phyloP scores from a whole-genome alignment of 2,329 filamentous ascomycete species.

The Pseudocercospora cruenta region DNA sequence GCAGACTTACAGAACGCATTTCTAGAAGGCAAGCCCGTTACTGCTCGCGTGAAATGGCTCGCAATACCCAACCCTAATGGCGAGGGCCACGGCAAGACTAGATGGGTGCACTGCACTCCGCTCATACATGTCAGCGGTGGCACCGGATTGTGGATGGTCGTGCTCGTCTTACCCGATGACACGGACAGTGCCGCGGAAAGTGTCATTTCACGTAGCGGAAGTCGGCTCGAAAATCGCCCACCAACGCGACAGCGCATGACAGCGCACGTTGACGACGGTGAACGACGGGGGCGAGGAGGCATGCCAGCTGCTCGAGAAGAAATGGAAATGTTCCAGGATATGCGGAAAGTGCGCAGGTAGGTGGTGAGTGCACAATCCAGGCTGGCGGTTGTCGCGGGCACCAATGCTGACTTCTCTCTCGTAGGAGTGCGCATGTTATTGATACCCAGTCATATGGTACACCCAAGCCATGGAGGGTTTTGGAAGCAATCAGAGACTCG shows the following conservation, averaged over 20 bases:
- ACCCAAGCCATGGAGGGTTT: neutral
- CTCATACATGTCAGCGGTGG: conserved; percentile 66
- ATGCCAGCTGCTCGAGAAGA: neutral
- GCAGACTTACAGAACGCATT: conserved; percentile 62
- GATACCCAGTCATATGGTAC: neutral
- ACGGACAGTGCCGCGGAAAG: neutral
- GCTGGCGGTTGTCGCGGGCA: neutral
- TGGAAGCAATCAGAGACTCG: neutral
- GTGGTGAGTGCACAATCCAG: neutral
- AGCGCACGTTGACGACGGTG: neutral
- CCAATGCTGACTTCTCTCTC: neutral
- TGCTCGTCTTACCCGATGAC: conserved; percentile 55
- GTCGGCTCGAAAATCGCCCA: neutral
- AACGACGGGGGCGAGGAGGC: neutral
- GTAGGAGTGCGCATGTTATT: conserved; percentile 2
- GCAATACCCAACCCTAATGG: conserved; percentile 43
- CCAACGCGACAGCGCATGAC: neutral
- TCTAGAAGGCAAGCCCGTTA: conserved; percentile 68
- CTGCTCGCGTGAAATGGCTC: conserved; percentile 73
- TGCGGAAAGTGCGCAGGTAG: conserved; percentile 5
- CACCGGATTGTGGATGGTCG: conserved; percentile 77
- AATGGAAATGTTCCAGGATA: conserved; percentile 1
- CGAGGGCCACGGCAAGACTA: conserved; percentile 61
- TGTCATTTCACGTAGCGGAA: neutral
- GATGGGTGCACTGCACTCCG: conserved; percentile 81